Evolutionary conservation across 1,284 basidiomycete genomes (phyloP), one percentile per base, ranked within the genome.

Genomic region (Ceratobasidium theobromae): DNA sequence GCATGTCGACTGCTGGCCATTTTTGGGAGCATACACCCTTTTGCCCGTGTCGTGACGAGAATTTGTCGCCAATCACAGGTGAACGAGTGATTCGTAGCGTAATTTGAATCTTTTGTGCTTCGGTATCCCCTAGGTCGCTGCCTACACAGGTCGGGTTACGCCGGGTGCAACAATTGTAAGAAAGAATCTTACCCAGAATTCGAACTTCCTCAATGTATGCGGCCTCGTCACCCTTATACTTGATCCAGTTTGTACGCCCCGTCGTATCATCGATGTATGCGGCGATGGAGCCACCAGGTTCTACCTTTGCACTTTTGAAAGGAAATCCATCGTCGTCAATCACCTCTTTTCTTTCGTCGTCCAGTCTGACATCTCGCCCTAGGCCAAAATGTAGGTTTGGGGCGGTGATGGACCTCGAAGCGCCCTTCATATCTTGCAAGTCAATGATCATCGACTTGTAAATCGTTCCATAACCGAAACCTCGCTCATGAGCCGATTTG

Each of bases 1-100:
- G 97, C 97, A 99, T 98, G 76, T 99, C 97, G 71, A 98, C 81
- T 33, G 89, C 86, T 1, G 97, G 96, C 93, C 95, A 99, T 78
- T 98, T 98, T 75, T 99, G 97, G 65, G 96, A 98, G 76, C 95
- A 98, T 46, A 99, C 95, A 83, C 97, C 97, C 78, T 99, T 99
- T 78, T 99, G 97, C 46, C 97, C 97, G 77, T 99, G 97, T 55
- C 97, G 87, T 1, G 96, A 98, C 0, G 95, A 98, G 77, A 99
- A 99, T 80, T 99, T 99, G 82, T 99, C 97, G 51, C 97, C 97
- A 64, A 99, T 99, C 67, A 98, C 94, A 43, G 97, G 97, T 6
- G 94, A 86, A 73, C 97, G 92, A 23, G 95, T 90, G 72, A 99
- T 92, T 35, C 97, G 87, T 48, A 99, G 82, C 45, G 93, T 97